Evolutionary conservation across 2,329 filamentous ascomycete species (phyloP).

Genomic region (Diaporthe helianthi): DNA sequence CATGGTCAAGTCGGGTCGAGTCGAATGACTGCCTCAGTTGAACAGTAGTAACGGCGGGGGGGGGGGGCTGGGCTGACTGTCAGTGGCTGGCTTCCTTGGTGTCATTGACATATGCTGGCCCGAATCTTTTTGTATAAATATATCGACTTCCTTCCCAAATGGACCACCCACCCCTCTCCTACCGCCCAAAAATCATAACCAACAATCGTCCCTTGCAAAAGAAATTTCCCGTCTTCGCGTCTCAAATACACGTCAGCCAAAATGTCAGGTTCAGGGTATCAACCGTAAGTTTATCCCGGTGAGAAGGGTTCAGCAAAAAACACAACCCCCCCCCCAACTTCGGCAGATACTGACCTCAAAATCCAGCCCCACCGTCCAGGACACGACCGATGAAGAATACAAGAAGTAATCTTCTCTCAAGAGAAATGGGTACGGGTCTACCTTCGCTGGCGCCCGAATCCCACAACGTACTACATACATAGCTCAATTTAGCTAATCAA

Average conservation of each 20-base stretch:
- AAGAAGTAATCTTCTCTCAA: slow-evolving; percentile 1
- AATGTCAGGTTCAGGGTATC: slow-evolving; percentile 4
- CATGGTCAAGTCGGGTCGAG: too few relatives aligned
- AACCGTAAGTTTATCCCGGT: neutral
- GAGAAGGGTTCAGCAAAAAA: neutral
- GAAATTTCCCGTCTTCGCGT: neutral
- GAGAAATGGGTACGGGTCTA: neutral
- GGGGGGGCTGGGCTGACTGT: neutral
- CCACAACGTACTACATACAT: neutral
- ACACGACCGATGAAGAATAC: slow-evolving; percentile 14
- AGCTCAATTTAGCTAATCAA: neutral
- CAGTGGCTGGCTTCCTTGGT: neutral
- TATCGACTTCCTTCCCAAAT: neutral
- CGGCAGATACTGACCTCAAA: neutral
- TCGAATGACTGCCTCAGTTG: neutral
- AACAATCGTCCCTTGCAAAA: neutral
- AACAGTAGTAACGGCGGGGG: neutral
- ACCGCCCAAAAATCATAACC: neutral
- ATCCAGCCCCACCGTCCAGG: slow-evolving; percentile 1
- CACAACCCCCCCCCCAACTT: too few relatives aligned
- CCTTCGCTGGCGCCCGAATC: neutral
- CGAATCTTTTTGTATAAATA: neutral
- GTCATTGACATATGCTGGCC: neutral
- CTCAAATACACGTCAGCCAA: neutral
- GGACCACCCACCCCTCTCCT: neutral